phyloP scores from a whole-genome alignment of 2,329 filamentous ascomycete genomes.

The Ophiostoma triangulosporum region DNA sequence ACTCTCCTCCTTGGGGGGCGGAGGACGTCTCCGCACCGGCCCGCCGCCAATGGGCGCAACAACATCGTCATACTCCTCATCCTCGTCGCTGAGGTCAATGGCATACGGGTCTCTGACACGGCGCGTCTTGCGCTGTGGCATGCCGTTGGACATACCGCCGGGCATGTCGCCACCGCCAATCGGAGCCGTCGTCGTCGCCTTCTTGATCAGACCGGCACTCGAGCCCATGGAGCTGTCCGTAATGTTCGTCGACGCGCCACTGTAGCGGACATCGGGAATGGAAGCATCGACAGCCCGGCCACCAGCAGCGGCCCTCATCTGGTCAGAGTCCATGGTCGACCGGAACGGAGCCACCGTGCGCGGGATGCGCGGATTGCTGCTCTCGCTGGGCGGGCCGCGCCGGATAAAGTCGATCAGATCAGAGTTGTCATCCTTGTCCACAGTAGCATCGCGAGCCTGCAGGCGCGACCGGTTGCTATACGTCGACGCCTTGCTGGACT shows the following conservation, averaged over 20 bases:
- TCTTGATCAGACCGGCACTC: conserved; percentile 52
- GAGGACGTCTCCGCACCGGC: conserved; percentile 24
- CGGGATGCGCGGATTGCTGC: conserved; percentile 55
- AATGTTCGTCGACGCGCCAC: conserved; percentile 41
- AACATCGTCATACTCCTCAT: conserved; percentile 28
- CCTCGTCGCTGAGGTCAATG: conserved; percentile 68
- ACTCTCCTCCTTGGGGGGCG: conserved; percentile 46
- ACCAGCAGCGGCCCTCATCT: conserved; percentile 43
- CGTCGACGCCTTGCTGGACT: conserved; percentile 25
- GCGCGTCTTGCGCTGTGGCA: conserved; percentile 60
- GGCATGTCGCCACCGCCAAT: not conserved
- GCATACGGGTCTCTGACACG: conserved; percentile 82
- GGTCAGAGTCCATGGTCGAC: conserved; percentile 74
- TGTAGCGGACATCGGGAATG: conserved; percentile 42
- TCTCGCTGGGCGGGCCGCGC: conserved; percentile 56
- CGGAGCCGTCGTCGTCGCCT: not conserved
- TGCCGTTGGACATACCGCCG: conserved; percentile 40
- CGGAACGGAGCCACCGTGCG: conserved; percentile 75
- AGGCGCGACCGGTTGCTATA: conserved; percentile 34
- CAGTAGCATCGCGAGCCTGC: conserved; percentile 58
- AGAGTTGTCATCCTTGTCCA: conserved; percentile 55
- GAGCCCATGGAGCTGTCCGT: conserved; percentile 63
- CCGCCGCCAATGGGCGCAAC: conserved; percentile 12
- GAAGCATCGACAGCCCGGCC: conserved; percentile 44
- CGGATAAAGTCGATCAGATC: conserved; percentile 95